A percentile compares a stretch with the other conserved stretches of the same genome.
These are phyloP conservation scores for Sinapis alba DNA, from an alignment of 441 rosid genomes.

Conservation along the genomic window DNA sequence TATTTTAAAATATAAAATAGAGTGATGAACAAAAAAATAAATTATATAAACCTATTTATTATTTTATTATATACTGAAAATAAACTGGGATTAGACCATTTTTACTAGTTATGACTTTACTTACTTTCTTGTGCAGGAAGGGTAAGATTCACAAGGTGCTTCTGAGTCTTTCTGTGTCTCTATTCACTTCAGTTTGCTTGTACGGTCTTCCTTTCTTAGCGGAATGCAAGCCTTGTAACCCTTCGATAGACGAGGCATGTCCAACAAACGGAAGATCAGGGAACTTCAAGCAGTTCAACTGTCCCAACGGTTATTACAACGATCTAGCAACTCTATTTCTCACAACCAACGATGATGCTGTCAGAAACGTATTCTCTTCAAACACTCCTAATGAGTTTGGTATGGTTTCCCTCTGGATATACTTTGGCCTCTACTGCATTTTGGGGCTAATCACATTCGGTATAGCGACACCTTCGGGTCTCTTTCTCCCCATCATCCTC, in stretches of 20 bases:
- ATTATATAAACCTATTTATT: too few relatives aligned
- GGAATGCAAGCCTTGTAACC: slow-evolving; percentile 67
- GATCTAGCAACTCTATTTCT: slow-evolving; percentile 88
- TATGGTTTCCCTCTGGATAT: slow-evolving; percentile 57
- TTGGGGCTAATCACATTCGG: slow-evolving; percentile 82
- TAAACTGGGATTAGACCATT: too few relatives aligned
- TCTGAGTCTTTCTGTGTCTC: slow-evolving; percentile 63
- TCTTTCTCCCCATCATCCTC: slow-evolving; percentile 85
- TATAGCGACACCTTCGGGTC: slow-evolving; percentile 93
- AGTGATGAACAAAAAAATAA: too few relatives aligned
- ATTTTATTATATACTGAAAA: too few relatives aligned
- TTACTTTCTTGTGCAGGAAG: slow-evolving; percentile 52
- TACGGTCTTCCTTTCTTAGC: slow-evolving; percentile 85
- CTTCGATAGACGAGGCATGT: slow-evolving; percentile 51
- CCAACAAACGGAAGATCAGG: slow-evolving; percentile 76
- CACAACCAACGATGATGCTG: slow-evolving; percentile 88
- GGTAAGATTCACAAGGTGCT: slow-evolving; percentile 80
- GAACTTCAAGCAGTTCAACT: slow-evolving; percentile 88
- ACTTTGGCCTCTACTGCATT: slow-evolving; percentile 70
- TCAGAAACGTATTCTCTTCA: slow-evolving; percentile 79
- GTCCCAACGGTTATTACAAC: slow-evolving; percentile 80
- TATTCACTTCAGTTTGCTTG: slow-evolving; percentile 77
- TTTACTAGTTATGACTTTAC: neutral
- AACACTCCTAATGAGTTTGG: slow-evolving; percentile 71
- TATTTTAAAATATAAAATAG: too few relatives aligned